Evolutionary conservation across 2,329 filamentous ascomycete genomes (phyloP).

Genomic region (Graphilbum ipis-grandicollis): DNA sequence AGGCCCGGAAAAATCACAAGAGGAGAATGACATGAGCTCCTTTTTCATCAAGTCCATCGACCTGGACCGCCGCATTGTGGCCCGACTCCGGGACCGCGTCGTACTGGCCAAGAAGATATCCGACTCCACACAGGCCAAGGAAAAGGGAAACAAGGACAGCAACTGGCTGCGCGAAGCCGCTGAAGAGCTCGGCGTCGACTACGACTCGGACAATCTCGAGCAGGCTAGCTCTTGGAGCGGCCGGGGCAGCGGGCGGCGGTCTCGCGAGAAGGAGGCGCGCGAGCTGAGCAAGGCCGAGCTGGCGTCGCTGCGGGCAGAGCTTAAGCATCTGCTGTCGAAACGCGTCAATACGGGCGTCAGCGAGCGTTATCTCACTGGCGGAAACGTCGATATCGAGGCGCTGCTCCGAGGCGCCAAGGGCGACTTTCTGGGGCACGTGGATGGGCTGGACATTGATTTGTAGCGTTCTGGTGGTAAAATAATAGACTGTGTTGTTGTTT

Average conservation of each 20-base stretch:
- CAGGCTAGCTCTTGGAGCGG: conserved; percentile 43
- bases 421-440: conserved; percentile 43
- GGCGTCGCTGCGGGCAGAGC: conserved; percentile 48
- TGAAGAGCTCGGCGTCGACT: conserved; percentile 85
- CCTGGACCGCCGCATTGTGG: conserved; percentile 63
- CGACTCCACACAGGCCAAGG: conserved; percentile 68
- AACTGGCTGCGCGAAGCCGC: conserved; percentile 71
- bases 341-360: conserved; percentile 78
- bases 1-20: no score
- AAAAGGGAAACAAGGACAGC: conserved; percentile 70
- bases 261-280: conserved; percentile 55
- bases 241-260: conserved; percentile 54
- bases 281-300: conserved; percentile 58
- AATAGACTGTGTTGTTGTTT: no score
- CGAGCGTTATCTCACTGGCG: conserved; percentile 69
- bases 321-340: conserved; percentile 52
- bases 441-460: conserved; percentile 22
- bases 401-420: conserved; percentile 47
- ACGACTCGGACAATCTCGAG: conserved; percentile 76
- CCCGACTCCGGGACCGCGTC: conserved; percentile 59
- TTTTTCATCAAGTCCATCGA: conserved; percentile 68
- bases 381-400: conserved; percentile 65
- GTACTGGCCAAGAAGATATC: conserved; percentile 74
- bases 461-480: neutral
- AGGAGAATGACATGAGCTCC: neutral